Evolutionary conservation across 129 eudicot genomes (phyloP), one percentile per base, ranked within the genome.

Genomic region (Artemisia argyi): DNA sequence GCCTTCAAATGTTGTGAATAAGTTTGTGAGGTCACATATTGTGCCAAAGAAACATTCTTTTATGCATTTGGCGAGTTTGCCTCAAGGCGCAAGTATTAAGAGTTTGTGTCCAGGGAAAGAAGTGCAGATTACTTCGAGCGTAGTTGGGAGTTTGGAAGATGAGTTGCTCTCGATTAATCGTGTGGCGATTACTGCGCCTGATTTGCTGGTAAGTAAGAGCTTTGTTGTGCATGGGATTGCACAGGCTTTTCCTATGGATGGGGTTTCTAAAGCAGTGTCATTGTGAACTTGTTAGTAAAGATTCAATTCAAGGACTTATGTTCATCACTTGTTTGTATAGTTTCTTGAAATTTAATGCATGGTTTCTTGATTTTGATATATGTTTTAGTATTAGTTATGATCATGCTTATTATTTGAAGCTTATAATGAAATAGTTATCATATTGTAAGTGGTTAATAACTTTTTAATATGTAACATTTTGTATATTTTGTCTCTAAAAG

Each of bases 161-260:
- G 52, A 16, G 61, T 55, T 72, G 24, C 55, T 90, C 68, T 75
- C 62, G 16, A 59, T 85, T 12, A 74, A 79, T 19, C 60, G 84
- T 39, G 89, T 87, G 66, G 84, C 77, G 68, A 52, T 87, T 13
- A 77, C 81, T 20, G 57, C 80, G 13, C 91, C 89, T 0, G 87
- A 90, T 81, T 68, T 81, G 64, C 67, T 76, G 42, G 19, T 71
- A 9, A 73, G 84, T 3, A 60, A 73, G 74, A 78, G 73, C 47
- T 81, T 87, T 19, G 81, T 81, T 46, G 81, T 84, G 4, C 96
- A 89, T 83, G 93, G 92, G 60, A 84, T 89, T 65, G 87, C 90
- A 5, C 64, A 83, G 54, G 78, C 80, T 9, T 84, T 89, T 20
- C 56, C 75, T 15, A 69, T 78, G 76, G 79, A 72, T 61, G 77